Conservation (phyloP, 352 stramenopile genomes). For the Phytophthora parvispora region DNA sequence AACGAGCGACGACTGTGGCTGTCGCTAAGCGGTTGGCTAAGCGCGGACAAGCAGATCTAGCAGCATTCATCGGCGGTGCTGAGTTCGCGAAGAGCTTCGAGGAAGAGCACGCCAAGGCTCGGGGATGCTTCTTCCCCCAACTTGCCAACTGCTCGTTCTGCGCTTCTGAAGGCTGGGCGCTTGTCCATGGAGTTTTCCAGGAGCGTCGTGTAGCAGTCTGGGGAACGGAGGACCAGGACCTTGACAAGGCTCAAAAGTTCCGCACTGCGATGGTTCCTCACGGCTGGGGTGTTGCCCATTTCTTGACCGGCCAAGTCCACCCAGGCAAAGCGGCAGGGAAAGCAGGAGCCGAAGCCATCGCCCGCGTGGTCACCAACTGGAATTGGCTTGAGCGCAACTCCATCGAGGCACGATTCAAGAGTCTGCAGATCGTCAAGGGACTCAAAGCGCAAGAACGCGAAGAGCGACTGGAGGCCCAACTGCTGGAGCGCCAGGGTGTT, state of each 20-base stretch:
- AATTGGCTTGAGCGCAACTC: slow-evolving; percentile 80
- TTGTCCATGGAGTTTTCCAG: slow-evolving; percentile 84
- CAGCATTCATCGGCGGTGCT: slow-evolving; percentile 64
- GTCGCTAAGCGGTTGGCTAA: slow-evolving; percentile 63
- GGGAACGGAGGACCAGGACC: slow-evolving; percentile 5
- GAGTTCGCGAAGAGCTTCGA: slow-evolving; percentile 83
- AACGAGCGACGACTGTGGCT: slow-evolving; percentile 58
- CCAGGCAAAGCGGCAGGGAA: slow-evolving; percentile 7
- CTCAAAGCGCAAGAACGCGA: slow-evolving; percentile 80
- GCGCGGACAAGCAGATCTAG: slow-evolving; percentile 57
- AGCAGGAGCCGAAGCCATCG: slow-evolving; percentile 1
- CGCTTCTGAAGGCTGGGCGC: slow-evolving; percentile 74
- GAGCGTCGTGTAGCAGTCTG: slow-evolving; percentile 46
- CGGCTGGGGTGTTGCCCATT: slow-evolving; percentile 83
- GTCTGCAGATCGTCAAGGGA: slow-evolving; percentile 64
- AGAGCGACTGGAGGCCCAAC: slow-evolving; percentile 70
- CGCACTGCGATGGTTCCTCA: slow-evolving; percentile 58
- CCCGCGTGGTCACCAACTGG: slow-evolving; percentile 28
- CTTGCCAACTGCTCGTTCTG: slow-evolving; percentile 66
- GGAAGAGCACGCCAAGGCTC: slow-evolving; percentile 63
- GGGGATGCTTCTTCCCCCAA: slow-evolving; percentile 67
- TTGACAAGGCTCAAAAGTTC: slow-evolving; percentile 23
- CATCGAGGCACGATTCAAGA: slow-evolving; percentile 82
- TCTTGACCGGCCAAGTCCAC: slow-evolving; percentile 56
- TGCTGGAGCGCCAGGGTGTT: slow-evolving; percentile 70